A percentile compares a stretch with the other conserved stretches of the same genome.
Conservation (phyloP, 31 red algal species). For the Asparagopsis taxiformis region DNA sequence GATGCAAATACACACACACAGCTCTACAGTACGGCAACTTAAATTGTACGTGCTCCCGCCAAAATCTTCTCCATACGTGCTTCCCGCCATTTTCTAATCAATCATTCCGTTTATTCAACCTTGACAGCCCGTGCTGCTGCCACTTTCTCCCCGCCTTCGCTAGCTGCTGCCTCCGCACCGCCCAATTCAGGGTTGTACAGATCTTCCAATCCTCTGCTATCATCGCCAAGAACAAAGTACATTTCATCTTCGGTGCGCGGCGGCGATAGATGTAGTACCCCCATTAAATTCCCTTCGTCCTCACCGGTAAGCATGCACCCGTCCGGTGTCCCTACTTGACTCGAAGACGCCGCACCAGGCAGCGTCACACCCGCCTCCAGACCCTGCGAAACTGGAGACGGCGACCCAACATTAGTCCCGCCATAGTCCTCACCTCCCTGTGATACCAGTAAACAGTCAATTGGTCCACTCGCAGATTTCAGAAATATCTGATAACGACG, state of each 20-base stretch:
- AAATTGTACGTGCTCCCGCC: no score
- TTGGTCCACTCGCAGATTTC: slow-evolving; percentile 79
- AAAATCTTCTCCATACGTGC: no score
- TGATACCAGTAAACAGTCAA: slow-evolving; percentile 93
- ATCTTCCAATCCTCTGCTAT: slow-evolving; percentile 48
- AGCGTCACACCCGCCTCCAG: slow-evolving; percentile 5
- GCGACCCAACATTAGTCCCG: not conserved
- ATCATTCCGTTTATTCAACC: no score
- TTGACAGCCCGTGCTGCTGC: no score
- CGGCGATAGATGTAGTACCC: slow-evolving; percentile 40
- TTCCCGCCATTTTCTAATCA: no score
- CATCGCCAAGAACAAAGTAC: slow-evolving; percentile 49
- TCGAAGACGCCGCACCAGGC: not conserved
- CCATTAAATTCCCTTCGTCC: slow-evolving; percentile 44
- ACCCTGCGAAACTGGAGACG: slow-evolving; percentile 5
- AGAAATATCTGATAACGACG: slow-evolving; percentile 85
- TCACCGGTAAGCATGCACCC: not conserved
- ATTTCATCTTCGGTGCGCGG: slow-evolving; percentile 48
- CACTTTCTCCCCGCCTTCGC: no score
- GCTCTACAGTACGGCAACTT: no score
- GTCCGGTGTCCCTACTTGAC: not conserved
- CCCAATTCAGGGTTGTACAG: slow-evolving; percentile 34
- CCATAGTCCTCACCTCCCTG: slow-evolving; percentile 53
- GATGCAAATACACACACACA: no score
- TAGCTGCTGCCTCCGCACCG: no score